phyloP scores from a whole-genome alignment of 257 asterid species.

The Gentiana straminea region DNA sequence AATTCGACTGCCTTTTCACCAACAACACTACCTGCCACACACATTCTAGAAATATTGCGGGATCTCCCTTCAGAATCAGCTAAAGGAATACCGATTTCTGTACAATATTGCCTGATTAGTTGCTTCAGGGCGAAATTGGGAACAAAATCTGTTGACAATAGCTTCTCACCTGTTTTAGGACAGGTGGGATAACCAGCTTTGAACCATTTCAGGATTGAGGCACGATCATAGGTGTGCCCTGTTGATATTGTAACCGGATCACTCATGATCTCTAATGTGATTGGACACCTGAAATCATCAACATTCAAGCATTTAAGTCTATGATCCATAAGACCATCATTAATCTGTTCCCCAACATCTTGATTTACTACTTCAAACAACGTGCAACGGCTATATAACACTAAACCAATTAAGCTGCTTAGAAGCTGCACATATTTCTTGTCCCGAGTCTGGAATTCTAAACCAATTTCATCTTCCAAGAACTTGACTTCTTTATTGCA shows the following conservation, averaged over 20 bases:
- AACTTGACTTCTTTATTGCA: conserved; percentile 42
- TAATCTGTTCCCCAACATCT: background rate
- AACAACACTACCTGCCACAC: conserved; percentile 24
- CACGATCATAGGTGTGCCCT: conserved; percentile 76
- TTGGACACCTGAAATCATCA: conserved; percentile 83
- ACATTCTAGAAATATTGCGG: conserved; percentile 9
- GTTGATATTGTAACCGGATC: conserved; percentile 74
- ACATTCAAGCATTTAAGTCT: conserved; percentile 26
- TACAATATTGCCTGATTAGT: conserved; percentile 35
- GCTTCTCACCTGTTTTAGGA: conserved; percentile 68
- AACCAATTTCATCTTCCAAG: conserved; percentile 39
- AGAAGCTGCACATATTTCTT: conserved; percentile 32
- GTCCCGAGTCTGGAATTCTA: conserved; percentile 24
- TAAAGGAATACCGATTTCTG: conserved; percentile 21
- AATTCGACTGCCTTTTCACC: conserved; percentile 41
- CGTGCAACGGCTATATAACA: conserved; percentile 57
- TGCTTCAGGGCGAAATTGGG: conserved; percentile 56
- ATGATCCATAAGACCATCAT: conserved; percentile 5
- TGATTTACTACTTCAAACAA: conserved; percentile 25
- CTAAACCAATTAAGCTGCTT: conserved; percentile 37
- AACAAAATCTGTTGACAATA: conserved; percentile 28
- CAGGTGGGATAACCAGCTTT: conserved; percentile 62
- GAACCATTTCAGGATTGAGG: conserved; percentile 71
- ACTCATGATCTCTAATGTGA: conserved; percentile 62
- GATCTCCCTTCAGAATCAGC: conserved; percentile 23